Conservation (phyloP, 2,329 filamentous ascomycete species). For the Aureobasidium lini region DNA sequence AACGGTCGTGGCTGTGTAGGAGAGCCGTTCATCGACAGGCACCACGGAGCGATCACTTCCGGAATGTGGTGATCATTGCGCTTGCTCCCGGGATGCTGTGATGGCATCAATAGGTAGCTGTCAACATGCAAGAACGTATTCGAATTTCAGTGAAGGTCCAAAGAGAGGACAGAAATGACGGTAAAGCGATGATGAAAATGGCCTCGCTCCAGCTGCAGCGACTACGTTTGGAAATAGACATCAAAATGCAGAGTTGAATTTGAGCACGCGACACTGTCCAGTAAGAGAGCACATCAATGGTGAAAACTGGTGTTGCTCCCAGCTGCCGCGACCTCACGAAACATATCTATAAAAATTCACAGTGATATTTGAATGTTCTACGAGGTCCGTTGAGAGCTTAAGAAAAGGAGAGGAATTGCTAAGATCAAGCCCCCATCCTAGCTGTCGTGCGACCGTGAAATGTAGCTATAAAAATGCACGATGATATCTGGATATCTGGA, state of each 20-base stretch:
- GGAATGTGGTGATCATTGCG: background rate
- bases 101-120: too few relatives aligned
- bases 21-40: background rate
- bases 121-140: too few relatives aligned
- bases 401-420: too few relatives aligned
- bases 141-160: too few relatives aligned
- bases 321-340: background rate
- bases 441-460: background rate
- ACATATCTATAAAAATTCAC: background rate
- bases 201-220: too few relatives aligned
- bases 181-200: too few relatives aligned
- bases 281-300: too few relatives aligned
- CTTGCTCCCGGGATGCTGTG: background rate
- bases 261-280: too few relatives aligned
- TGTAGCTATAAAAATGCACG: background rate
- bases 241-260: too few relatives aligned
- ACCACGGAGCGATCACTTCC: background rate
- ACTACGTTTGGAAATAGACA: too few relatives aligned
- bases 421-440: too few relatives aligned
- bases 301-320: background rate
- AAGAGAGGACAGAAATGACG: too few relatives aligned
- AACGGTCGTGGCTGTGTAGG: conserved; percentile 6
- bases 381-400: background rate
- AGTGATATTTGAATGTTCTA: background rate
- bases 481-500: background rate